Evolutionary conservation across 495 filamentous ascomycete genomes (phyloP), one percentile per base, ranked within the genome.

Genomic region (Xylaria nigripes): DNA sequence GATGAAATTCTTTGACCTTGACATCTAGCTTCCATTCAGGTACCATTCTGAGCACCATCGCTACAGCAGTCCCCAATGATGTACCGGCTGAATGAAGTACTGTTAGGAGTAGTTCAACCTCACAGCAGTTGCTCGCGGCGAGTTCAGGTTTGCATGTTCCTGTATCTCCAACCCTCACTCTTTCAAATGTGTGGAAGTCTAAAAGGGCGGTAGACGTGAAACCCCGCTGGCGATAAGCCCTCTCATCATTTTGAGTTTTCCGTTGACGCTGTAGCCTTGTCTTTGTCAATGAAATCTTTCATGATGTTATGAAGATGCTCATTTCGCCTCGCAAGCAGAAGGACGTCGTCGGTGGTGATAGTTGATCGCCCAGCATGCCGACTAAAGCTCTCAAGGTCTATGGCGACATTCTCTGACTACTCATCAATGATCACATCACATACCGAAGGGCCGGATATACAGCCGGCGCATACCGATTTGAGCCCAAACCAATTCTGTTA

Each of bases 401-500:
- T 73, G 27, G 85, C 84, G 9, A 86, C 78, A 27, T 81, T 89
- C 64, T 91, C 89, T 89, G 58, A 22, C 22, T 6, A 21, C 21
- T 42, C 41, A 41, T 54, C 30, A 55, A 27, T 30, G 36, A 9
- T 18, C 36, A 43, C 13, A 9, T 18, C 36, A 43, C 13, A 12
- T 21, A 49, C 32, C 15, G 7, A n/a, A 10, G 12, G 16, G 25
- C 2, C 29, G 61, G 61, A 40, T 49, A 40, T 56, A 55, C 56
- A 32, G 38, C 42, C 51, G 50, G 22, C 36, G 15, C 60, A 69
- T 60, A 89, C 89, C 87, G 53, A 96, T 87, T 59, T 98, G 93
- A 12, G 81, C 74, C 86, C 86, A 97, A 23, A 92, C 86, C 75
- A 97, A 76, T 71, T 96, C 91, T 0, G 88, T 94, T 65, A 97